phyloP scores from a whole-genome alignment of 2,329 filamentous ascomycete species.

The Ophiobolus disseminans region DNA sequence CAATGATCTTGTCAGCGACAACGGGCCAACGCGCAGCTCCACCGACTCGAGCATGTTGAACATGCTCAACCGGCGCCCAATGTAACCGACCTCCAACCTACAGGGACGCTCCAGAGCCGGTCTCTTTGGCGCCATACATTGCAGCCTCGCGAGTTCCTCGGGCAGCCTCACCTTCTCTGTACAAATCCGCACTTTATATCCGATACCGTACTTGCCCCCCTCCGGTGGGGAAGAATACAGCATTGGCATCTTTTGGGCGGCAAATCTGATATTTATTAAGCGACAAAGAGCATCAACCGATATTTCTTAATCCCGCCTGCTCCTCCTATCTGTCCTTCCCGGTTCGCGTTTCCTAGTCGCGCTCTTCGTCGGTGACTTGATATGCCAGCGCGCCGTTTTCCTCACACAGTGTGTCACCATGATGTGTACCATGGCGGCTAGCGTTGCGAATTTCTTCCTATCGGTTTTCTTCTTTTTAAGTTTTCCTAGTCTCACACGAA shows the following conservation, averaged over 20 bases:
- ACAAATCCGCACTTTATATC: slow-evolving; percentile 29
- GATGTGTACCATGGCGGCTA: slow-evolving; percentile 20
- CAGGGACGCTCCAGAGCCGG: slow-evolving; percentile 37
- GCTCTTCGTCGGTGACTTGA: not conserved
- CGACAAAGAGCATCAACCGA: slow-evolving; percentile 28
- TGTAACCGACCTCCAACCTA: slow-evolving; percentile 27
- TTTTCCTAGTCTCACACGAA: too few species aligned
- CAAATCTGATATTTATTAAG: slow-evolving; percentile 27
- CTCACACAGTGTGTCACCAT: slow-evolving; percentile 1
- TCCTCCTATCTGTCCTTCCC: slow-evolving; percentile 19
- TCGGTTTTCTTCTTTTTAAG: slow-evolving; percentile 15
- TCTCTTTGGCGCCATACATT: too few species aligned
- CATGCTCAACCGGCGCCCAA: slow-evolving; percentile 50
- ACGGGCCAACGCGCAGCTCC: slow-evolving; percentile 47
- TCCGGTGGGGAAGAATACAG: too few species aligned
- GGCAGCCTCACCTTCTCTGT: slow-evolving; percentile 25
- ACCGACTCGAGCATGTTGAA: slow-evolving; percentile 54
- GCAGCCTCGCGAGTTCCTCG: slow-evolving; percentile 9
- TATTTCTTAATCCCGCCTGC: slow-evolving; percentile 24
- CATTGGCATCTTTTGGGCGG: slow-evolving; percentile 32
- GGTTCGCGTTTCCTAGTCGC: slow-evolving; percentile 3
- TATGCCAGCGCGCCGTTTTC: not conserved
- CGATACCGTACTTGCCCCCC: too few species aligned
- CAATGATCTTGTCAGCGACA: slow-evolving; percentile 51
- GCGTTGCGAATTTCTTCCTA: slow-evolving; percentile 23